Evolutionary conservation across 1,284 basidiomycete genomes (phyloP), one percentile per base, ranked within the genome.

Genomic region (Ceratobasidium sp.): DNA sequence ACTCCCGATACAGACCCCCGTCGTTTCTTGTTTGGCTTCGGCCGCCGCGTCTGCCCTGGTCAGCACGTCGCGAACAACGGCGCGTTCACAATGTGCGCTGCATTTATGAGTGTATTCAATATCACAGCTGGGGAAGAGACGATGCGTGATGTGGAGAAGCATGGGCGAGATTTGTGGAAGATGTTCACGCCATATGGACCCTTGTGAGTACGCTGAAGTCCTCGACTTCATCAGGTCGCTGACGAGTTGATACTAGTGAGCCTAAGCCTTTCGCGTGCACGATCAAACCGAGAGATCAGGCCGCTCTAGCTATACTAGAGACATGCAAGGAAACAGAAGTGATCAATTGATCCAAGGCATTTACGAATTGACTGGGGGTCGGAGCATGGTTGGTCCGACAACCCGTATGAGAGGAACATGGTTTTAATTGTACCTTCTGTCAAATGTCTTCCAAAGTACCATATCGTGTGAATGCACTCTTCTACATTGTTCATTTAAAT

Each of bases 61-160:
- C 73, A 75, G 8, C 73, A 75, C 35, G 60, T 75, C 16, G 62
- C 73, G 8, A 75, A 75, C 73, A 75, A 75, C 30, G 62, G 48
- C 16, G 62, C 73, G 6, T 75, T 65, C 46, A 55, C 62, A n/a
- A 64, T 75, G 38, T 64, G 60, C 52, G 62, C 73, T n/a, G 50
- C 48, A 8, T 65, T 75, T 20, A 65, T 75, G 73, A 65, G 60
- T 18, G 73, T 75, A 14, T 75, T 75, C 27, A 30, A 74, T 27
- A 57, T 70, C 7, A 23, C n/a, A 7, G 68, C 68, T 46, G 41
- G 68, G 5, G 55, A 70, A 16, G 68, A 59, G 10, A 70, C 68
- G 3, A 59, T 59, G 68, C 33, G 33, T 10, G 68, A 57, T 16
- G 55, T 59, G 68, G 55, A 57, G 12, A 57, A 54, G 23, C 33